Conservation (phyloP, 1,284 basidiomycete species). For the Polyporus tsugae region DNA sequence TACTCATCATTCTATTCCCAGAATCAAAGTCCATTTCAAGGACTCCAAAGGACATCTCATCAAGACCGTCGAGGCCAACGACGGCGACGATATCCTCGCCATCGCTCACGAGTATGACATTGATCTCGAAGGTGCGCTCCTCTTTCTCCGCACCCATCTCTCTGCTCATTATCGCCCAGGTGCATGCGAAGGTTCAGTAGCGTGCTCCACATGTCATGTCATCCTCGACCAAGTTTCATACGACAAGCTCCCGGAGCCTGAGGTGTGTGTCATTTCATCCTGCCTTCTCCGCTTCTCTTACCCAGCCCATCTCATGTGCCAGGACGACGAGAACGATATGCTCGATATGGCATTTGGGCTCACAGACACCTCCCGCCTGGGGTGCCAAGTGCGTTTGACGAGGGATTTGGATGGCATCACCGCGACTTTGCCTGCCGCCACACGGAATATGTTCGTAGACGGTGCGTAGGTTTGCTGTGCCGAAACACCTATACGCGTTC, state of each 20-base stretch:
- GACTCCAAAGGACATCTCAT: constrained; percentile 87
- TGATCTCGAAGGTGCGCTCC: constrained; percentile 88
- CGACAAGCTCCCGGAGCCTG: constrained; percentile 89
- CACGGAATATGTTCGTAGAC: constrained; percentile 97
- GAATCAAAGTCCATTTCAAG: constrained; percentile 90
- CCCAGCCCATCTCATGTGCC: neutral
- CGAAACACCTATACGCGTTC: neutral
- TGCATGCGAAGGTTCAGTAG: constrained; percentile 96
- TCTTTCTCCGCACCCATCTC: neutral
- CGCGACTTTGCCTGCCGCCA: constrained; percentile 90
- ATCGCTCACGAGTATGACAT: constrained; percentile 97
- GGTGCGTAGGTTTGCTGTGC: constrained; percentile 55
- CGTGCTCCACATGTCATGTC: constrained; percentile 98
- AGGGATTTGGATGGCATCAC: constrained; percentile 88
- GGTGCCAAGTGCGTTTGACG: constrained; percentile 87
- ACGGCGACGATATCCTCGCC: constrained; percentile 92
- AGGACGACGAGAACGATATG: constrained; percentile 98
- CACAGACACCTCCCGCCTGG: constrained; percentile 89
- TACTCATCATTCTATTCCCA: constrained; percentile 41
- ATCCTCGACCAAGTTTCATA: constrained; percentile 88
- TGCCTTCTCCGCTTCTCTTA: neutral
- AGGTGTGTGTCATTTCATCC: constrained; percentile 43
- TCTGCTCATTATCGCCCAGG: constrained; percentile 54
- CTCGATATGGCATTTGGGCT: constrained; percentile 97
- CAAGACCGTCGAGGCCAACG: constrained; percentile 91